Evolutionary conservation across 2,329 filamentous ascomycete species (phyloP), one percentile per base, ranked within the genome.

Genomic region (Hymenotorrendiella dingleyae): DNA sequence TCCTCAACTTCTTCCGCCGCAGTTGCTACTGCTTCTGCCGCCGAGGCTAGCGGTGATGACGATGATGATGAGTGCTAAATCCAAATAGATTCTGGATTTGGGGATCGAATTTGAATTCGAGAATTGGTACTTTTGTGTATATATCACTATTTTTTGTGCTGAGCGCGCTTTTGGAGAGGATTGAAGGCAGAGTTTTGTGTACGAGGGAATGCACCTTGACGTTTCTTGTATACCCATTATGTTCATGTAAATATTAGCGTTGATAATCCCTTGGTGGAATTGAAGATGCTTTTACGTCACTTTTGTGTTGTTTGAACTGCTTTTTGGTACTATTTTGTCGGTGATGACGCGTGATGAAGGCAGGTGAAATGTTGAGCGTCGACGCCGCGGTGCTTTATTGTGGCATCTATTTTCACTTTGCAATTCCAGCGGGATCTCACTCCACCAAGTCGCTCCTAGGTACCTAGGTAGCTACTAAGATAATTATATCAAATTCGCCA

Each of bases 11-110:
- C n/a, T n/a, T n/a, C 36, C 19, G 37, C 41, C 6, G 29, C 37
- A 10, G 33, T 27, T n/a, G 36, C 41, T 20, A 37, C 43, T 20
- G 20, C 37, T 22, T 12, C 41, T 19, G 3, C 42, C 21, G 28
- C 28, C 16, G 12, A 16, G 9, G 30, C 21, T 10, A 10, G 10
- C 4, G 17, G 12, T 3, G 30, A 20, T 19, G 17, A 33, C 17
- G 17, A 19, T 21, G 16, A 19, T 21, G 28, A 30, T n/a, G 28
- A 30, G 14, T 30, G 28, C 19, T 30, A 30, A 30, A 30, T 6
- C 19, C 10, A n/a, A n/a, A n/a, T n/a, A n/a, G n/a, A 9, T 17
- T n/a, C 12, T 4, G 7, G 6, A 17, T n/a, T 30, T 1, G 28
- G 28, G 8, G 28, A 4, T n/a, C 11, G n/a, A 30, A 8, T 17